Conservation (phyloP, 2,329 filamentous ascomycete genomes). For the Alternaria triticina region DNA sequence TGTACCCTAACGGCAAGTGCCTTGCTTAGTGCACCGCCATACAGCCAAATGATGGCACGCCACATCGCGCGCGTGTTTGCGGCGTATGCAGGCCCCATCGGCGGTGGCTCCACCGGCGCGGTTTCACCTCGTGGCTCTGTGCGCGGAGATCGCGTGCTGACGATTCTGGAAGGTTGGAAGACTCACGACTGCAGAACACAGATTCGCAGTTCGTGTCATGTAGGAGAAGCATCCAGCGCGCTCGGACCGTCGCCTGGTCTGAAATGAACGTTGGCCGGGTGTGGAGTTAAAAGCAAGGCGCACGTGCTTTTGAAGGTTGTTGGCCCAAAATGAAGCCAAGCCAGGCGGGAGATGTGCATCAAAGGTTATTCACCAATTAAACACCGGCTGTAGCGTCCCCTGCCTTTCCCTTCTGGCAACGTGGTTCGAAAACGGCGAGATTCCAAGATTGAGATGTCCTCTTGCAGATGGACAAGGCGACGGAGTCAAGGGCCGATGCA, state of each 20-base stretch:
- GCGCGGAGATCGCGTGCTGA: neutral
- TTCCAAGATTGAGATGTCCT: neutral
- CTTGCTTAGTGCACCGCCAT: neutral
- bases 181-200: neutral
- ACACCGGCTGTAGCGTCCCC: neutral
- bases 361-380: conserved; percentile 1
- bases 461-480: neutral
- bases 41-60: neutral
- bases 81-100: neutral
- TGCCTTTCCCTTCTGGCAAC: neutral
- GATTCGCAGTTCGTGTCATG: neutral
- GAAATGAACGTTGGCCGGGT: conserved; percentile 3
- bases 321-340: conserved; percentile 8
- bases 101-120: neutral
- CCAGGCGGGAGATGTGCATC: conserved; percentile 7
- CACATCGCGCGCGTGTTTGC: neutral
- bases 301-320: conserved; percentile 1
- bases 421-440: neutral
- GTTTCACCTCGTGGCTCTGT: neutral
- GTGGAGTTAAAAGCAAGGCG: neutral
- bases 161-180: neutral
- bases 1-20: neutral
- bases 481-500: conserved; percentile 1
- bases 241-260: neutral
- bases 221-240: conserved; percentile 1